Base-by-base conservation (phyloP, 352 stramenopile species). In the Phytophthora cryptogea region DNA sequence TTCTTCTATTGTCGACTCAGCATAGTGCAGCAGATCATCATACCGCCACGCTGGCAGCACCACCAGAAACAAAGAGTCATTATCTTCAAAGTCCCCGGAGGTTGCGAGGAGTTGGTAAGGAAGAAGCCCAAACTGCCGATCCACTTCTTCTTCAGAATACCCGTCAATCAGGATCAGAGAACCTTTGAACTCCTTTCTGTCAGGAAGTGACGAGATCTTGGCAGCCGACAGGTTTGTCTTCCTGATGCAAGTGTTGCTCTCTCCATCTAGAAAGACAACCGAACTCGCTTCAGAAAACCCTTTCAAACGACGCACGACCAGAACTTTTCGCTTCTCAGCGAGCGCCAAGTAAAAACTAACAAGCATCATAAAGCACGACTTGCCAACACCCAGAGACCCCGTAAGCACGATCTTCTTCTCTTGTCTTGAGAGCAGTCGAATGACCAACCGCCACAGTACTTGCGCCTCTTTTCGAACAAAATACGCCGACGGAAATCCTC, bases 361-460 rank as follows among this genome's bases (percentile, higher is more conserved):
- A 16, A 70, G 42, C 44, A 50, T 53, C 9, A 73, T 23, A 28
- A 69, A 62, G 11, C 65, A 70, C 26, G 65, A 73, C 26, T 73
- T 73, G 16, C 65, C 65, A 10, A 73, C 65, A 14, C 65, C 65
- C 23, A 32, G 8, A 30, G 65, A 73, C 27, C 65, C 65, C 43
- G 61, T 40, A 47, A 73, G 45, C 23, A 59, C 49, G 45, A 73
- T 16, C 3, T 31, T 47, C 16, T 58, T 72, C 14, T 65, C 27
- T 17, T 31, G 31, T n/a, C 61, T 57, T 8, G 48, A 63, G 23
- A 66, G 28, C 42, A 70, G 40, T 26, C 26, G 41, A 36, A 54
- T 43, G n/a, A 70, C 55, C 8, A 73, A 35, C 23, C 31, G 27
- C 65, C 59, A 70, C 32, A 72, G 47, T 23, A 72, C 26, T 9